Evolutionary conservation across 176 grass and related monocot genomes (phyloP).

Genomic region (Aegilops sharonensis): DNA sequence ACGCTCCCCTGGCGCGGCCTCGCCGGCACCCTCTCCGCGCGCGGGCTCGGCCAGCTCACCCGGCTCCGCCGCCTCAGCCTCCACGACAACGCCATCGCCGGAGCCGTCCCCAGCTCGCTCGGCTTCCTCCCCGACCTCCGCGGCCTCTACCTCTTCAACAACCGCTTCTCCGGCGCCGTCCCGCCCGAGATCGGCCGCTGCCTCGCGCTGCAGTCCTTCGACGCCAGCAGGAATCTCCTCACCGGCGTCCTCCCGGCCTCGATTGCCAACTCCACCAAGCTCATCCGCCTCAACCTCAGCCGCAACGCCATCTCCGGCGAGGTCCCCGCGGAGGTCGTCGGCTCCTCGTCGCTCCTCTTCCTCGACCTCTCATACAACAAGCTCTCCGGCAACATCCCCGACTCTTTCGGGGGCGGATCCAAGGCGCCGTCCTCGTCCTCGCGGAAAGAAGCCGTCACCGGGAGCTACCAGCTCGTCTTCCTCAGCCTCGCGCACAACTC

Average conservation of each 20-base stretch:
- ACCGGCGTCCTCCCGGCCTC: neutral
- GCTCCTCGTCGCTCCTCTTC: neutral
- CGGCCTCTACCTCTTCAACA: constrained; percentile 87
- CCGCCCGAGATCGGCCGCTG: constrained; percentile 5
- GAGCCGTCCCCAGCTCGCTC: neutral
- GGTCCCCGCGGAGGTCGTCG: neutral
- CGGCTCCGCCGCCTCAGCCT: constrained; percentile 8
- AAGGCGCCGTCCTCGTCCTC: neutral
- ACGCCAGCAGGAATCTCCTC: neutral
- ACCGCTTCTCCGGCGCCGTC: constrained; percentile 50
- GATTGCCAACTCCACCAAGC: constrained; percentile 8
- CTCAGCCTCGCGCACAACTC: constrained; percentile 48
- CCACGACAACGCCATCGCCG: constrained; percentile 21
- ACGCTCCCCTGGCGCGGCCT: constrained; percentile 20
- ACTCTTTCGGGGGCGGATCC: constrained; percentile 5
- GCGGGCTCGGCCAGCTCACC: neutral
- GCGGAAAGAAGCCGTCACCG: constrained; percentile 36
- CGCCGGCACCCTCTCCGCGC: neutral
- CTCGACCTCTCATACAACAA: constrained; percentile 47
- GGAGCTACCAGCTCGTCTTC: constrained; percentile 39
- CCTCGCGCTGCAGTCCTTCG: constrained; percentile 5
- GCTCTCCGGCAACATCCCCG: constrained; percentile 47
- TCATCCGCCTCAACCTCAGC: constrained; percentile 39
- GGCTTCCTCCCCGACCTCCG: constrained; percentile 16
- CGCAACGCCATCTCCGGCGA: neutral